Conservation (phyloP, 192 early-diverging fungal species). For the Chytriomyces sp. region DNA sequence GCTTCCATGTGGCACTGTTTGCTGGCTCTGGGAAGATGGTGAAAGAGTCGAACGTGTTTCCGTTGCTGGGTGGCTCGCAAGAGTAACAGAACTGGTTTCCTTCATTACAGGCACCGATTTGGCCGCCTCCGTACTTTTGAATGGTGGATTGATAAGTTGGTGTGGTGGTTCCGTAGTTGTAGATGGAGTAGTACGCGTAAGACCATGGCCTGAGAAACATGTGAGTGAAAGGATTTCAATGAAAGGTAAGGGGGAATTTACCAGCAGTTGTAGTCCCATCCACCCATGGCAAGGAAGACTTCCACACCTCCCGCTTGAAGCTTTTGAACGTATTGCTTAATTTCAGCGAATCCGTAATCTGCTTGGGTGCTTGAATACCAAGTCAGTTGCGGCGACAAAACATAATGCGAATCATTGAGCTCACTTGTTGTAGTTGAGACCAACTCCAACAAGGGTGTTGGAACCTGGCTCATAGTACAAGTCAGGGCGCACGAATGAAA, state of each 20-base stretch:
- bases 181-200: constrained; percentile 13
- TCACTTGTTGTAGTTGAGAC: constrained; percentile 3
- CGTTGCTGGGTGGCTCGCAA: constrained; percentile 24
- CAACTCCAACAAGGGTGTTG: constrained; percentile 4
- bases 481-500: constrained; percentile 24
- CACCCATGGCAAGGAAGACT: constrained; percentile 1
- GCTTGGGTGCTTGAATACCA: too few relatives aligned
- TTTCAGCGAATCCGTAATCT: constrained; percentile 24
- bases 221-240: not conserved
- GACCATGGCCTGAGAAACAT: not conserved
- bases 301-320: constrained; percentile 15
- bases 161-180: not conserved
- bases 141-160: not conserved
- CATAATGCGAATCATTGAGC: too few relatives aligned
- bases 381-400: too few relatives aligned
- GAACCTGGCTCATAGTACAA: constrained; percentile 9
- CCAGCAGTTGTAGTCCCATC: not conserved
- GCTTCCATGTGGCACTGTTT: constrained; percentile 1
- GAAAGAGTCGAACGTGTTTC: constrained; percentile 19
- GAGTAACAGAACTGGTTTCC: constrained; percentile 18
- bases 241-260: not conserved
- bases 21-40: constrained; percentile 27
- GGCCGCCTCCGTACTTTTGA: constrained; percentile 8
- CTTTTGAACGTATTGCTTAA: not conserved
- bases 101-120: constrained; percentile 13